These are phyloP conservation scores for Lagenidium giganteum DNA, from an alignment of 352 stramenopile species.

Conservation along the genomic window DNA sequence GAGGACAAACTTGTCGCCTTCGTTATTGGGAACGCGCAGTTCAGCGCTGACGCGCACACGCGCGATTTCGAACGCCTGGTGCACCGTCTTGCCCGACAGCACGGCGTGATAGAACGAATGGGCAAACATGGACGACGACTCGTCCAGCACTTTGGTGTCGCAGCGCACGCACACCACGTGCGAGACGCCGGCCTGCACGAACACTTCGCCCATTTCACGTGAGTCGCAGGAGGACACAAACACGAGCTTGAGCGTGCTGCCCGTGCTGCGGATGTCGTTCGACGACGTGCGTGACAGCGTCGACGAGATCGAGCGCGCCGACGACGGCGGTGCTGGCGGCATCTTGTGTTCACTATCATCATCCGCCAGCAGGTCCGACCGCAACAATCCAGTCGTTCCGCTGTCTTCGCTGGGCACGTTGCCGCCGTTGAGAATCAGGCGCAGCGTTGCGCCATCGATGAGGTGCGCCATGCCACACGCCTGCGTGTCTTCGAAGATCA, in stretches of 20 bases:
- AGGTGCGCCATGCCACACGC: constrained; percentile 59
- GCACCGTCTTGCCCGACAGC: constrained; percentile 64
- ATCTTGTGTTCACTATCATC: constrained; percentile 2
- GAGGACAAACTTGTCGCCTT: constrained; percentile 77
- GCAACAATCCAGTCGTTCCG: neutral
- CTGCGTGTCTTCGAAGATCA: constrained; percentile 79
- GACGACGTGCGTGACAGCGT: too few relatives aligned
- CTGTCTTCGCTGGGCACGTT: neutral
- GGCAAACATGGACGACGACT: constrained; percentile 69
- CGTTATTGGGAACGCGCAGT: constrained; percentile 49
- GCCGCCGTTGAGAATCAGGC: constrained; percentile 43
- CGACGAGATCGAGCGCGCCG: constrained; percentile 19
- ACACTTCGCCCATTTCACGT: constrained; percentile 69
- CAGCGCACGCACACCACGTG: constrained; percentile 79
- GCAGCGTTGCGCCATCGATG: constrained; percentile 55
- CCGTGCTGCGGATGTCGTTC: constrained; percentile 20
- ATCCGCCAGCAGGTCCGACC: constrained; percentile 7
- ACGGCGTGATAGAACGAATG: constrained; percentile 77
- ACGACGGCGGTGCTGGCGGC: constrained; percentile 2
- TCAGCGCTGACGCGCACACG: constrained; percentile 67
- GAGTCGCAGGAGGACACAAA: constrained; percentile 83
- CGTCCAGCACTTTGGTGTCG: constrained; percentile 60
- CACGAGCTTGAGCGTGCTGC: constrained; percentile 63
- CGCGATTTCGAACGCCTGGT: constrained; percentile 72
- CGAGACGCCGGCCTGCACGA: constrained; percentile 67